phyloP scores from a whole-genome alignment of 1,284 basidiomycete species.

The Trichosporon faecale region DNA sequence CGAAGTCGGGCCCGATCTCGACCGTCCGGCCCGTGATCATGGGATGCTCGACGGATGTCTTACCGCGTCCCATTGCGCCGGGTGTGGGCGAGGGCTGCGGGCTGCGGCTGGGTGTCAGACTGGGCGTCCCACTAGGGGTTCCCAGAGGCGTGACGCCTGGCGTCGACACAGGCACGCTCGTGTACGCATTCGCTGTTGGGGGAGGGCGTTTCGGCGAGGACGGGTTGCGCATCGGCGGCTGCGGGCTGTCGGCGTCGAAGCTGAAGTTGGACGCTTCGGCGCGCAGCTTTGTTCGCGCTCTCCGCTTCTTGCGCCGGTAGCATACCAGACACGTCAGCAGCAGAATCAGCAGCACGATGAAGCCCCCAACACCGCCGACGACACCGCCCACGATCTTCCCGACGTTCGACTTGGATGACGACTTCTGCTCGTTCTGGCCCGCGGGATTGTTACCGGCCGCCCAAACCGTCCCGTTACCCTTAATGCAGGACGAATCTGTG shows the following conservation, averaged over 20 bases:
- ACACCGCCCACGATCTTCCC: slow-evolving; percentile 8
- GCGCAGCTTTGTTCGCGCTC: not conserved
- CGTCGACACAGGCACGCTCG: not conserved
- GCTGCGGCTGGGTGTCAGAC: not conserved
- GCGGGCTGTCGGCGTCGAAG: not conserved
- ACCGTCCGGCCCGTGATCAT: not conserved
- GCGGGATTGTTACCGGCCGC: slow-evolving; percentile 2
- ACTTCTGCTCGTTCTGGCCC: not conserved
- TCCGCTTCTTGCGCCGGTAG: slow-evolving; percentile 2
- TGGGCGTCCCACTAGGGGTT: not conserved
- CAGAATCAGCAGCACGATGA: not conserved
- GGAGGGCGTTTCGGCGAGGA: not conserved
- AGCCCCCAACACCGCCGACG: not conserved
- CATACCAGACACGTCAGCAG: slow-evolving; percentile 1
- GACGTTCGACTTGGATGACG: slow-evolving; percentile 2
- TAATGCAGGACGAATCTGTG: not conserved
- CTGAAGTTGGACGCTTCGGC: slow-evolving; percentile 3
- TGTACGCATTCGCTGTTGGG: not conserved
- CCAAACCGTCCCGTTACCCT: slow-evolving; percentile 9
- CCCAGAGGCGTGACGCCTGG: not conserved
- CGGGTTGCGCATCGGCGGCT: not conserved
- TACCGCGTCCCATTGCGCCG: not conserved
- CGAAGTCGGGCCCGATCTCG: not conserved
- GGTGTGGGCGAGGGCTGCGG: not conserved
- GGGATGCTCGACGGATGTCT: not conserved